A percentile compares a stretch with the other conserved stretches of the same genome.
Evolutionary conservation across 345 rosid genomes (phyloP).

Genomic region (Fremontodendron californicum): DNA sequence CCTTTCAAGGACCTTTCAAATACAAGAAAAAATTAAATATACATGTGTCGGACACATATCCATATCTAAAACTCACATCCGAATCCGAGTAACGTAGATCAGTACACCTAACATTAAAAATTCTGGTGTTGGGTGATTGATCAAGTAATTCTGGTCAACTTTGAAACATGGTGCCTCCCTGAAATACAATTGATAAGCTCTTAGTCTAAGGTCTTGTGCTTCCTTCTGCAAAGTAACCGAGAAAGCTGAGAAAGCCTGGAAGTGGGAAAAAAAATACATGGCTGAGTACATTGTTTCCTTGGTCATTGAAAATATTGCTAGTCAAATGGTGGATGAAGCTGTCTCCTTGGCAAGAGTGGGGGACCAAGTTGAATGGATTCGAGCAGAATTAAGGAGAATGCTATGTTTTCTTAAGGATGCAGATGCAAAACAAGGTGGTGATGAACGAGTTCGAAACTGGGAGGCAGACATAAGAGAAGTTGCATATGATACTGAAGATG

Average conservation of each 20-base stretch:
- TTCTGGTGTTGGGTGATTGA: neutral
- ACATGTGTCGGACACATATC: no score
- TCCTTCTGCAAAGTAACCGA: neutral
- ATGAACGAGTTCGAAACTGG: constrained; percentile 23
- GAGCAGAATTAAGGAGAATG: constrained; percentile 19
- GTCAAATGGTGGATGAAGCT: constrained; percentile 13
- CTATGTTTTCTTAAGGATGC: constrained; percentile 23
- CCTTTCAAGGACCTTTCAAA: no score
- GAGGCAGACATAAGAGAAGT: constrained; percentile 19
- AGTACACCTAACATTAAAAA: no score
- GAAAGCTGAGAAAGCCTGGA: neutral
- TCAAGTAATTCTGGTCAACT: neutral
- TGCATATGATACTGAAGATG: constrained; percentile 25
- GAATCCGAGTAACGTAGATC: no score
- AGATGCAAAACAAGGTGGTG: constrained; percentile 20
- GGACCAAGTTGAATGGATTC: constrained; percentile 17
- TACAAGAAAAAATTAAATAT: no score
- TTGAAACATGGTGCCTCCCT: neutral
- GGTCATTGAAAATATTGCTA: constrained; percentile 12
- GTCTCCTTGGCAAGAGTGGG: constrained; percentile 11
- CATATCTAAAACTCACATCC: no score
- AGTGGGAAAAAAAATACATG: neutral
- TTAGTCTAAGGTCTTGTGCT: neutral
- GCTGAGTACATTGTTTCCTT: no score
- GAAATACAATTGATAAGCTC: neutral